Conservation (phyloP, 1,284 basidiomycete species). For the Puccinia novopanici region DNA sequence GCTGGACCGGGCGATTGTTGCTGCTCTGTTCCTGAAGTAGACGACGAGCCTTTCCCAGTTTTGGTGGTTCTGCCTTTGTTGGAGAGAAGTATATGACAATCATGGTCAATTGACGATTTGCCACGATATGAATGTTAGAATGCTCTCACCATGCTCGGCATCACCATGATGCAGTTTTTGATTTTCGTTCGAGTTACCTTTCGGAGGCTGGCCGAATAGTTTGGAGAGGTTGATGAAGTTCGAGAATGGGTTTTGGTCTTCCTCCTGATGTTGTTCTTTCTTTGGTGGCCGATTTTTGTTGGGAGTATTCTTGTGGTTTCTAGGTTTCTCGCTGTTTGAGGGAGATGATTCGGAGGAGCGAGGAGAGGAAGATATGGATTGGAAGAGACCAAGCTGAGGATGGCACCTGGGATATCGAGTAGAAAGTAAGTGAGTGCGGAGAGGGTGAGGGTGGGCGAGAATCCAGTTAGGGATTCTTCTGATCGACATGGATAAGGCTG, state of each 20-base stretch:
- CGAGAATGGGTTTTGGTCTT: slow-evolving; percentile 35
- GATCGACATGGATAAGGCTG: background rate
- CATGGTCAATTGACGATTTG: background rate
- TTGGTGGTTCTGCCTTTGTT: no score
- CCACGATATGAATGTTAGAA: background rate
- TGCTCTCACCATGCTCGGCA: slow-evolving; percentile 15
- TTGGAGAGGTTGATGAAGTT: slow-evolving; percentile 23
- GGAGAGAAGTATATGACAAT: no score
- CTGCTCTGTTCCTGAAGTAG: slow-evolving; percentile 6
- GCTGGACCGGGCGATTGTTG: slow-evolving; percentile 10
- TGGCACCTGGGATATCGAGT: background rate
- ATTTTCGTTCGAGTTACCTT: background rate
- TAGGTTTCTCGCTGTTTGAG: slow-evolving; percentile 8
- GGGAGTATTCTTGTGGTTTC: background rate
- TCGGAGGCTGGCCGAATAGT: slow-evolving; percentile 4
- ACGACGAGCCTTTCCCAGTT: slow-evolving; percentile 15
- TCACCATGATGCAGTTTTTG: background rate
- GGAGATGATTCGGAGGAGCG: background rate
- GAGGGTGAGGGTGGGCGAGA: background rate
- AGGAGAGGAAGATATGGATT: slow-evolving; percentile 9
- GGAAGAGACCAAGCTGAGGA: background rate
- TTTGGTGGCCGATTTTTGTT: slow-evolving; percentile 24
- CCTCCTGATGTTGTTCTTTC: slow-evolving; percentile 1
- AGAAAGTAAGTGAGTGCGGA: background rate
- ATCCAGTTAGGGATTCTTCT: slow-evolving; percentile 8